Base-by-base conservation (phyloP, 371 early-diverging fungal genomes). In the Mortierella sp. region DNA sequence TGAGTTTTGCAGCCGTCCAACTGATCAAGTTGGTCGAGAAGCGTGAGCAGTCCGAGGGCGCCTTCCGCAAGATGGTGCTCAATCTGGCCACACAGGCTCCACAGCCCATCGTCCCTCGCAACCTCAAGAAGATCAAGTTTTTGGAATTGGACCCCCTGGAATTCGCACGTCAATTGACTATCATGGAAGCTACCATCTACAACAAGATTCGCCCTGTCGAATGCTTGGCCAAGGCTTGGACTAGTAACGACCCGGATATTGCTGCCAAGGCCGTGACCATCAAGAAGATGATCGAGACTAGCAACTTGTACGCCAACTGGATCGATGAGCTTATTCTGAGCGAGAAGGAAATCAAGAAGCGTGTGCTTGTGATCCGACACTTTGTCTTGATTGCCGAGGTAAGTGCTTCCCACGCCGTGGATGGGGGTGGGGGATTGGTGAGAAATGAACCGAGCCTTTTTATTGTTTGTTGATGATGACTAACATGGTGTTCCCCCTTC, bases 111-210 rank as follows among this genome's bases (percentile, higher is more conserved):
- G 67, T 91, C 34, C 94, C 93, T 1, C 87, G 85, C 51, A 85
- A 85, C 55, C 60, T 91, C 61, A 85, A 84, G 39, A 82, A 81
- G 40, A 67, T 94, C 60, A 88, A 85, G 53, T 83, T 97, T 27
- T 57, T 90, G 45, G 97, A 98, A 51, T 79, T 96, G 21, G 95
- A 97, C 73, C 93, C 98, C 1, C 71, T 95, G 22, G 99, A 98
- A 77, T 61, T 98, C 28, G 97, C 97, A 0, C 85, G 99, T 13
- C 98, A 98, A 78, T 73, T 98, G 55, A 96, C 96, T 2, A 81
- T 98, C 49, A 88, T 96, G 59, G 95, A 96, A 66, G 90, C 88
- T 19, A 87, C 85, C 34, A 53, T 90, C 13, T 97, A 93, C 74
- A 88, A 86, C 79, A 86, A 86, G 55, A 94, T 98, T 57, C 84